phyloP scores from a whole-genome alignment of 1,139 yeast genomes.

The Pichiaceae sp. region DNA sequence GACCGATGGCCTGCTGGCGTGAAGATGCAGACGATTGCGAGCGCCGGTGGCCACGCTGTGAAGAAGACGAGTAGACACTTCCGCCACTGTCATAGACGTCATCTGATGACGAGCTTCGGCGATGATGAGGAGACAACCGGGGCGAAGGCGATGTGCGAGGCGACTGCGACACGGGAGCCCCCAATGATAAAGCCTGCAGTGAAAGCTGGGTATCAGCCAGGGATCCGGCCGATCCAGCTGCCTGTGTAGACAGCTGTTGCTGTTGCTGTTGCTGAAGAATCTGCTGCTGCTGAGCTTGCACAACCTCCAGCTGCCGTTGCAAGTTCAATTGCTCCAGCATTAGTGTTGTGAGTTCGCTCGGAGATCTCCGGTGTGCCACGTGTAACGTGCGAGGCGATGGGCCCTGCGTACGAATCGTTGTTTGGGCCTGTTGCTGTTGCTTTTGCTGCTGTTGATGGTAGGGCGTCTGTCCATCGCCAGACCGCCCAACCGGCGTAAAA shows the following conservation, averaged over 20 bases:
- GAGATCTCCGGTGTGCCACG: constrained; percentile 92
- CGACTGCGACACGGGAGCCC: constrained; percentile 14
- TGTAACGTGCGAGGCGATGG: constrained; percentile 49
- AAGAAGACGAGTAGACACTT: constrained; percentile 5
- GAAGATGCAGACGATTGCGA: constrained; percentile 23
- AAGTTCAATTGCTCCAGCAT: constrained; percentile 92
- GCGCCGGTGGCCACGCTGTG: constrained; percentile 21
- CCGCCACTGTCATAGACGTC: constrained; percentile 3
- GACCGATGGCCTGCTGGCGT: constrained; percentile 43
- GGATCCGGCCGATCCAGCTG: constrained; percentile 1
- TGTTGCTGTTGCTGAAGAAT: constrained; percentile 35
- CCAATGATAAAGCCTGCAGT: constrained; percentile 1
- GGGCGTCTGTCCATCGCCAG: no score
- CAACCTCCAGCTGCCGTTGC: constrained; percentile 86
- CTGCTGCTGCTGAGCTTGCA: constrained; percentile 79
- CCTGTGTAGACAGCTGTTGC: constrained; percentile 16
- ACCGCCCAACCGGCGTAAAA: not conserved
- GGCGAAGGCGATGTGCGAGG: constrained; percentile 13
- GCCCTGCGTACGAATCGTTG: constrained; percentile 21
- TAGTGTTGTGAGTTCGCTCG: constrained; percentile 86
- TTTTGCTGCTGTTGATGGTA: constrained; percentile 2
- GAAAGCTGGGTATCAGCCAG: not conserved
- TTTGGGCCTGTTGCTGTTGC: not conserved
- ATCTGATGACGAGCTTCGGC: constrained; percentile 5
- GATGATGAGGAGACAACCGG: constrained; percentile 13